Evolutionary conservation across 2,329 filamentous ascomycete species (phyloP).

Genomic region (Penicillium rolfsii): DNA sequence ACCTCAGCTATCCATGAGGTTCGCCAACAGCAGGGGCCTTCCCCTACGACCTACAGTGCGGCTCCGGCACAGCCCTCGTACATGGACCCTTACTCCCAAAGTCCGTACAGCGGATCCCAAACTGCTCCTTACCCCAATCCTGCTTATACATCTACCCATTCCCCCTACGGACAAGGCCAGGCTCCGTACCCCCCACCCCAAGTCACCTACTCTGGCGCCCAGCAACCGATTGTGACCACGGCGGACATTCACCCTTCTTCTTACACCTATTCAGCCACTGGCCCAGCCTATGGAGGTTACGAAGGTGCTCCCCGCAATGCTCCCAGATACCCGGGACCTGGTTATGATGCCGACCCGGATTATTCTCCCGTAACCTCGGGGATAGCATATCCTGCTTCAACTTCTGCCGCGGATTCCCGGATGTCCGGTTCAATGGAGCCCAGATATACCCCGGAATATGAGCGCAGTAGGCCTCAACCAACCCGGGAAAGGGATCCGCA

Average conservation of each 20-base stretch:
- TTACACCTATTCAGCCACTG: slow-evolving; percentile 44
- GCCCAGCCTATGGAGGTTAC: slow-evolving; percentile 43
- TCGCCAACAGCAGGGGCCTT: slow-evolving; percentile 43
- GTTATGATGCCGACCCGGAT: slow-evolving; percentile 48
- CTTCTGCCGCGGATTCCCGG: slow-evolving; percentile 46
- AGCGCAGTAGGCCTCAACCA: slow-evolving; percentile 46
- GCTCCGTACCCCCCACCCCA: slow-evolving; percentile 42
- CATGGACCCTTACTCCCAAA: slow-evolving; percentile 41
- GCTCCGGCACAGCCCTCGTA: slow-evolving; percentile 36
- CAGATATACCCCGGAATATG: slow-evolving; percentile 49
- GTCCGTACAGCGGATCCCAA: slow-evolving; percentile 38
- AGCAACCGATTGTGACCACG: slow-evolving; percentile 43
- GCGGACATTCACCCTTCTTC: slow-evolving; percentile 43
- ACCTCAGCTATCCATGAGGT: slow-evolving; percentile 43
- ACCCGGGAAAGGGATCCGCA: slow-evolving; percentile 46
- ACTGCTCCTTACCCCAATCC: slow-evolving; percentile 38
- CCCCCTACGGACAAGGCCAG: slow-evolving; percentile 40
- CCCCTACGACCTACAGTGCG: slow-evolving; percentile 41
- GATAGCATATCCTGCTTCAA: slow-evolving; percentile 44
- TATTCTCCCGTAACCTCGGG: slow-evolving; percentile 47
- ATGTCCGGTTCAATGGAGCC: slow-evolving; percentile 42
- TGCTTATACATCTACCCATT: slow-evolving; percentile 40
- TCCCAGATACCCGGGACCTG: slow-evolving; percentile 47
- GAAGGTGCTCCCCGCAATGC: slow-evolving; percentile 43
- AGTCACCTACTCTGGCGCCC: slow-evolving; percentile 39